Base-by-base conservation (phyloP, 495 filamentous ascomycete species). In the Penicillium alfredii region DNA sequence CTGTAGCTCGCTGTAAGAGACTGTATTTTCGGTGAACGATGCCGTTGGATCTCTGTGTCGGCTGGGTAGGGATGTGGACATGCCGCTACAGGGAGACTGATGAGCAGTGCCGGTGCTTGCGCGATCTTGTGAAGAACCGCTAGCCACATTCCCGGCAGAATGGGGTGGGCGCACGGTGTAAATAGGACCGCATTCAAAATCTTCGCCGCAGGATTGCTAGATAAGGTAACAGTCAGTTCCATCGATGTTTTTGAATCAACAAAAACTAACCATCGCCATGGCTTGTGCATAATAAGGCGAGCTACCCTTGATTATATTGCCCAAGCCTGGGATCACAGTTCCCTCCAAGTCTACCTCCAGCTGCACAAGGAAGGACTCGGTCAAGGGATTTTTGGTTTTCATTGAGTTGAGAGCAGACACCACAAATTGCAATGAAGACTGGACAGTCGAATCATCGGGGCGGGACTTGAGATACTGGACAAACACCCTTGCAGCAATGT, bases 311-410 rank as follows among this genome's bases (percentile, higher is more conserved):
- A 25, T 9, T 10, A 23, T 21, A 27, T 33, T 30, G 12, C 54
- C 38, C 8, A 47, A 8, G 7, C 43, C 44, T 12, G 47, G 54
- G 16, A 73, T 53, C 8, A 61, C 60, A n/a, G 58, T 69, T 5
- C 82, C 80, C 53, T 89, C 83, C 2, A 96, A 73, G 51, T 99
- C 92, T 6, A 95, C 81, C 53, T 96, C 87, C 4, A 99, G 68
- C 60, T 97, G 92, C 15, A 90, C 82, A 21, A 97, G 67, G 69
- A 99, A 99, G 0, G 89, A 95, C 52, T 95, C 89, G 1, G 90
- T 90, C 29, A 99, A 69, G 2, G 90, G 89, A 46, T 94, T 96
- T 50, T 86, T 84, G 32, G 70, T 75, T 60, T 92, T 93, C 45
- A 99, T 56, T 10, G 86, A 84, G 29, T 86, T 83, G 74, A 99